Evolutionary conservation across 169 alveolate genomes (phyloP).

Genomic region (Cryptosporidium muris): DNA sequence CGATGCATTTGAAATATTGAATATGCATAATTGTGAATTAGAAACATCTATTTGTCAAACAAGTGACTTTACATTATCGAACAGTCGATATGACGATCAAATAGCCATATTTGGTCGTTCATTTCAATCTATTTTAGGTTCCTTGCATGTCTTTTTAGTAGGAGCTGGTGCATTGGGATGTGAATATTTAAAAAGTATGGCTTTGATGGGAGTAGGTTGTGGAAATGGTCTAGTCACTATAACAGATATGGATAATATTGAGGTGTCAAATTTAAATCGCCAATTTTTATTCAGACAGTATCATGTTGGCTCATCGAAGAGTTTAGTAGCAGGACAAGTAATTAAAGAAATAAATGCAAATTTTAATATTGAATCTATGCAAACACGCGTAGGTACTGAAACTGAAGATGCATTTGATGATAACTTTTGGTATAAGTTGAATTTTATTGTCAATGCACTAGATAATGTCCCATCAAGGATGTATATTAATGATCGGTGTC

Average conservation of each 20-base stretch:
- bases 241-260: slow-evolving; percentile 97
- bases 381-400: slow-evolving; percentile 92
- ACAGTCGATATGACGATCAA: slow-evolving; percentile 90
- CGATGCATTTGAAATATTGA: slow-evolving; percentile 92
- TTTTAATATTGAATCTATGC: slow-evolving; percentile 83
- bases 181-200: slow-evolving; percentile 95
- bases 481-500: slow-evolving; percentile 97
- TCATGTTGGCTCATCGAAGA: slow-evolving; percentile 77
- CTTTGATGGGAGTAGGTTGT: slow-evolving; percentile 95
- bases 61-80: slow-evolving; percentile 78
- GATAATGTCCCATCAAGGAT: slow-evolving; percentile 96
- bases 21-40: slow-evolving; percentile 74
- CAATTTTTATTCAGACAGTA: slow-evolving; percentile 95
- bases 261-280: slow-evolving; percentile 95
- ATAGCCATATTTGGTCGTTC: slow-evolving; percentile 89
- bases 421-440: slow-evolving; percentile 94
- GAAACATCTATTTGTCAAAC: slow-evolving; percentile 8
- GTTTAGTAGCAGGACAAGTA: slow-evolving; percentile 82
- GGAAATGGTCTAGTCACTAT: slow-evolving; percentile 88
- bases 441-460: slow-evolving; percentile 95
- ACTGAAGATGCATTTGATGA: slow-evolving; percentile 96
- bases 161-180: slow-evolving; percentile 99
- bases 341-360: slow-evolving; percentile 89
- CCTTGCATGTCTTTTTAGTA: slow-evolving; percentile 86
- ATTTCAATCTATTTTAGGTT: slow-evolving; percentile 80